phyloP scores from a whole-genome alignment of 225 moss, liverwort and hornwort genomes.

The Asterella californica region DNA sequence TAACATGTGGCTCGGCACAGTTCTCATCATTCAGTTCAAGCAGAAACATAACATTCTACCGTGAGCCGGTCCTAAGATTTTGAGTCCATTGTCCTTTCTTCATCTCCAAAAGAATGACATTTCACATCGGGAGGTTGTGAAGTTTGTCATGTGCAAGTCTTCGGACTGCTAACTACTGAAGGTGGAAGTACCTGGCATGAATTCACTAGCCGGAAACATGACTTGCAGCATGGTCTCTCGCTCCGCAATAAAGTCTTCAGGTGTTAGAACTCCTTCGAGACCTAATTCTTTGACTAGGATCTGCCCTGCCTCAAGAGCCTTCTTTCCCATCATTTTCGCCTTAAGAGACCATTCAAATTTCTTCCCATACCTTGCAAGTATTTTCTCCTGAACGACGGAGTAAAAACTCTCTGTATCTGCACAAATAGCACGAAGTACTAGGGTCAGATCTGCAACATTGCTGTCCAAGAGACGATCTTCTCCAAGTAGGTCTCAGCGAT shows the following conservation, averaged over 20 bases:
- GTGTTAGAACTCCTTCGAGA: slow-evolving; percentile 60
- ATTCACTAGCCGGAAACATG: slow-evolving; percentile 76
- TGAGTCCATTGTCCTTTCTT: too few species aligned
- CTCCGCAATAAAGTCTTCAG: slow-evolving; percentile 73
- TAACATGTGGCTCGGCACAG: too few species aligned
- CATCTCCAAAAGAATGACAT: too few species aligned
- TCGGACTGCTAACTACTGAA: not conserved
- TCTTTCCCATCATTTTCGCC: slow-evolving; percentile 99
- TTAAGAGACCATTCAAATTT: slow-evolving; percentile 84
- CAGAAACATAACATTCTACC: not conserved
- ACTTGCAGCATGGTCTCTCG: slow-evolving; percentile 71
- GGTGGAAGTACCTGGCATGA: slow-evolving; percentile 68
- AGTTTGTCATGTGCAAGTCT: not conserved
- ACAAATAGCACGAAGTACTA: not conserved
- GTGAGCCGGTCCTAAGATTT: not conserved
- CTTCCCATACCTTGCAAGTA: slow-evolving; percentile 73
- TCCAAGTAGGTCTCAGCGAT: not conserved
- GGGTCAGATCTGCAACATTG: not conserved
- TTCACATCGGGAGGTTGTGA: not conserved
- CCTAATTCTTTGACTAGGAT: slow-evolving; percentile 63
- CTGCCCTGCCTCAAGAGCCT: slow-evolving; percentile 79
- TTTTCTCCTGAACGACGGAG: slow-evolving; percentile 80
- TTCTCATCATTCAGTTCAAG: too few species aligned
- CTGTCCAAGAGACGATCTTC: not conserved
- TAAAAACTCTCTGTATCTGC: slow-evolving; percentile 93